These are phyloP conservation scores for Mycena alexandri DNA, from an alignment of 768 basidiomycete genomes.

Conservation along the genomic window DNA sequence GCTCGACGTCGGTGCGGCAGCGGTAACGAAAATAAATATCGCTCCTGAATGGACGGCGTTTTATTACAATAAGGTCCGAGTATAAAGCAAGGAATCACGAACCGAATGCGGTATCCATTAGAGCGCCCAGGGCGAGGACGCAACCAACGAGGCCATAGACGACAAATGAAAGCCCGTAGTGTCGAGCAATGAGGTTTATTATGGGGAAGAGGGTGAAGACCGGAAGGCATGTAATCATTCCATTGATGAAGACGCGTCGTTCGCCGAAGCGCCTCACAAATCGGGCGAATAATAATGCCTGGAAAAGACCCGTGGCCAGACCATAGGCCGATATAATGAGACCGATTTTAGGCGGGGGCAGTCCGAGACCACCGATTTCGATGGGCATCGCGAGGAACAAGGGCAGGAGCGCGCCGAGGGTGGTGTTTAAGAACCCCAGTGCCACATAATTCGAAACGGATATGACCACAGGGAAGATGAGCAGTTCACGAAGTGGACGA, in stretches of 20 bases:
- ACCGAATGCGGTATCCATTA: slow-evolving; percentile 71
- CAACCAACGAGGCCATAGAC: slow-evolving; percentile 66
- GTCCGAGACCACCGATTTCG: slow-evolving; percentile 75
- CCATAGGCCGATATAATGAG: slow-evolving; percentile 73
- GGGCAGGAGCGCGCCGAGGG: slow-evolving; percentile 75
- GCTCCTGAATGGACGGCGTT: slow-evolving; percentile 48
- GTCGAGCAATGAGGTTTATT: slow-evolving; percentile 67
- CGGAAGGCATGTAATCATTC: slow-evolving; percentile 65
- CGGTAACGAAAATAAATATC: slow-evolving; percentile 65
- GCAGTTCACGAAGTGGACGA: slow-evolving; percentile 56
- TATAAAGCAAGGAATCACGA: slow-evolving; percentile 39
- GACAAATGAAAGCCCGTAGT: slow-evolving; percentile 56
- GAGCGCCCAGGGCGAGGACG: slow-evolving; percentile 62
- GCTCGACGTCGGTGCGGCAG: slow-evolving; percentile 61
- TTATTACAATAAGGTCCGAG: too few relatives aligned
- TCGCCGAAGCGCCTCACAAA: slow-evolving; percentile 74
- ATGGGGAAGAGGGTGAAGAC: slow-evolving; percentile 70
- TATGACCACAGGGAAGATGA: slow-evolving; percentile 53
- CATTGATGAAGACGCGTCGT: slow-evolving; percentile 67
- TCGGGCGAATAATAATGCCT: slow-evolving; percentile 75
- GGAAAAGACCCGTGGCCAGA: slow-evolving; percentile 72
- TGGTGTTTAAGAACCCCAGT: slow-evolving; percentile 59
- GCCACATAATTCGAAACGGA: slow-evolving; percentile 53
- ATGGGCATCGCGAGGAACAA: slow-evolving; percentile 81
- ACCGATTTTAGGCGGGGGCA: slow-evolving; percentile 76